These are phyloP conservation scores for Senecio squalidus DNA, from an alignment of 140 eudicot genomes.

Conservation along the genomic window DNA sequence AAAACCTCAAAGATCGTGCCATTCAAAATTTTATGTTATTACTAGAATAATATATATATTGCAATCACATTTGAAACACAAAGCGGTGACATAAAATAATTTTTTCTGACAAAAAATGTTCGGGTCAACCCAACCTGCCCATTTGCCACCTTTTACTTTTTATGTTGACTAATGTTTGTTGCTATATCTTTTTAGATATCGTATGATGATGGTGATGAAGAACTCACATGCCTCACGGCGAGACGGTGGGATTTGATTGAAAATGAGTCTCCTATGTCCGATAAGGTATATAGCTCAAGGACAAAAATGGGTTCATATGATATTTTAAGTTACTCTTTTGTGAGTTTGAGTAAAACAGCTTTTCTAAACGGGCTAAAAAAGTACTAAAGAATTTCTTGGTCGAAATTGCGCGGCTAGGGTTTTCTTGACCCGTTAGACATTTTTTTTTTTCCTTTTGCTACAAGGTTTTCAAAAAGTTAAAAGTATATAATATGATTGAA, in stretches of 20 bases:
- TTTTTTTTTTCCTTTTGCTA: not conserved
- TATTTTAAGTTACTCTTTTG: not conserved
- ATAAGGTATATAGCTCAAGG: not conserved
- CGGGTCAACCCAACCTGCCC: too few relatives aligned
- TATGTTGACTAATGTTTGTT: not conserved
- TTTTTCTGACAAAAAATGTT: too few relatives aligned
- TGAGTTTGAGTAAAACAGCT: not conserved
- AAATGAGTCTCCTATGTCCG: not conserved
- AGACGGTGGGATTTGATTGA: not conserved
- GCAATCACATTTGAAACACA: too few relatives aligned
- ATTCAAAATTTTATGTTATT: too few relatives aligned
- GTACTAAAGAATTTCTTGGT: not conserved
- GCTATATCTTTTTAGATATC: not conserved
- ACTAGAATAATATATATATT: too few relatives aligned
- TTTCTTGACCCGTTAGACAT: not conserved
- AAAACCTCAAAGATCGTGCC: too few relatives aligned
- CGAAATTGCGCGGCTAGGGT: not conserved
- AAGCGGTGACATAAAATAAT: too few relatives aligned
- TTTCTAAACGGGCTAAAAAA: not conserved
- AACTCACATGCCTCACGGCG: not conserved
- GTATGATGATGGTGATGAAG: constrained; percentile 1
- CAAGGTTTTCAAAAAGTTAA: not conserved
- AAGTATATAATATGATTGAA: not conserved
- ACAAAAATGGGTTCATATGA: not conserved
- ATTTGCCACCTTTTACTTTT: too few relatives aligned